Percentiles rank a stretch among this genome's conserved stretches.
Conservation (phyloP, 352 stramenopile genomes). For the Pythium sp. region DNA sequence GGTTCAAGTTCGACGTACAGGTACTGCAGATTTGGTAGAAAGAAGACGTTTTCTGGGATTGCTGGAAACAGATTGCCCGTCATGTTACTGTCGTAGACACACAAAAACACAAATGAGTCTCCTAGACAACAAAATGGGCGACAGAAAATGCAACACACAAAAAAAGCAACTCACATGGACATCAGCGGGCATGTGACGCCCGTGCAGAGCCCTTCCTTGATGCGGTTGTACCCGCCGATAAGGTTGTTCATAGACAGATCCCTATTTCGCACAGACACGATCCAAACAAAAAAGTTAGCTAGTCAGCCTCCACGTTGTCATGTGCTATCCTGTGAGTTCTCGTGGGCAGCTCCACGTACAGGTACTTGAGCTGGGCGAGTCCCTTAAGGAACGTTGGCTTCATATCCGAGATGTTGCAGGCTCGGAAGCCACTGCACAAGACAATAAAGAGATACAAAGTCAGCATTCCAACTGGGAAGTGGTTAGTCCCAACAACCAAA, state of each 20-base stretch:
- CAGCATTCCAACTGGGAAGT: neutral
- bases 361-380: constrained; percentile 37
- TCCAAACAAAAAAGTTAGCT: neutral
- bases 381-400: constrained; percentile 40
- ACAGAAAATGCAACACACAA: neutral
- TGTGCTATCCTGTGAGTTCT: neutral
- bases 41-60: constrained; percentile 36
- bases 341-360: constrained; percentile 20
- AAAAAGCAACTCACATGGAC: constrained; percentile 25
- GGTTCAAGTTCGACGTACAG: constrained; percentile 28
- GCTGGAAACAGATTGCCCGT: constrained; percentile 34
- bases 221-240: constrained; percentile 39
- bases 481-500: neutral
- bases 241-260: constrained; percentile 51
- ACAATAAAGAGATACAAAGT: neutral
- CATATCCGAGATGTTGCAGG: constrained; percentile 42
- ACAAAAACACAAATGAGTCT: neutral
- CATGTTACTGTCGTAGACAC: constrained; percentile 30
- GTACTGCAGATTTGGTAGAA: constrained; percentile 40
- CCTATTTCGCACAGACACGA: neutral
- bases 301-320: neutral
- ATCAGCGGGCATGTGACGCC: constrained; percentile 44
- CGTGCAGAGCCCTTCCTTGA: constrained; percentile 46
- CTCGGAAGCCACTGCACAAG: constrained; percentile 27
- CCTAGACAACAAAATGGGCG: neutral